These are phyloP conservation scores for Pleurotus salmoneostramineus DNA, from an alignment of 768 basidiomycete species.

Conservation along the genomic window DNA sequence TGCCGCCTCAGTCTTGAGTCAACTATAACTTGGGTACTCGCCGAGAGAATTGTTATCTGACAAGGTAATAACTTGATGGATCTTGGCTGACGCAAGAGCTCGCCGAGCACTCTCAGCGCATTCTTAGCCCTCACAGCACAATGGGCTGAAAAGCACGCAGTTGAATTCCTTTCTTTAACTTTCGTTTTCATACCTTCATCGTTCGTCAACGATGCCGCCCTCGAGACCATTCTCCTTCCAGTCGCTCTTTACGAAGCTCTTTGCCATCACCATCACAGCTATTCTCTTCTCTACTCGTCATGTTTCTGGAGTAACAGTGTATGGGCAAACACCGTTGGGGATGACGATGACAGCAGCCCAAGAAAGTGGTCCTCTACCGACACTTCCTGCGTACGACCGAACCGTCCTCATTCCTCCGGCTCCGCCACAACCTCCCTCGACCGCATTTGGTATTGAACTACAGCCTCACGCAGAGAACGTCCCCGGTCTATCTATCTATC, in stretches of 20 bases:
- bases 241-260: neutral
- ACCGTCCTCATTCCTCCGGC: constrained; percentile 46
- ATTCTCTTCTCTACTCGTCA: neutral
- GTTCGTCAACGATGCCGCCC: neutral
- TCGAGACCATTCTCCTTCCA: neutral
- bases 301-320: neutral
- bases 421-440: constrained; percentile 38
- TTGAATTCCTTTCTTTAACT: neutral
- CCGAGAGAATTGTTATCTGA: neutral
- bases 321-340: neutral
- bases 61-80: neutral
- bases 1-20: too few species aligned
- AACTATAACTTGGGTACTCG: too few species aligned
- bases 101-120: neutral
- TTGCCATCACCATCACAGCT: neutral
- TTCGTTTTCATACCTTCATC: neutral
- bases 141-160: neutral
- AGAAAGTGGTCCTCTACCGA: neutral
- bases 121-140: neutral
- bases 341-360: neutral
- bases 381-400: constrained; percentile 47
- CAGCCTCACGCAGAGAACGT: constrained; percentile 26
- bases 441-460: constrained; percentile 41
- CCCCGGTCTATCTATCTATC: constrained; percentile 32
- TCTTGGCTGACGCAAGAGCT: neutral